These are phyloP conservation scores for Neoascochyta sp. DNA, from an alignment of 2,329 filamentous ascomycete genomes.

Conservation along the genomic window DNA sequence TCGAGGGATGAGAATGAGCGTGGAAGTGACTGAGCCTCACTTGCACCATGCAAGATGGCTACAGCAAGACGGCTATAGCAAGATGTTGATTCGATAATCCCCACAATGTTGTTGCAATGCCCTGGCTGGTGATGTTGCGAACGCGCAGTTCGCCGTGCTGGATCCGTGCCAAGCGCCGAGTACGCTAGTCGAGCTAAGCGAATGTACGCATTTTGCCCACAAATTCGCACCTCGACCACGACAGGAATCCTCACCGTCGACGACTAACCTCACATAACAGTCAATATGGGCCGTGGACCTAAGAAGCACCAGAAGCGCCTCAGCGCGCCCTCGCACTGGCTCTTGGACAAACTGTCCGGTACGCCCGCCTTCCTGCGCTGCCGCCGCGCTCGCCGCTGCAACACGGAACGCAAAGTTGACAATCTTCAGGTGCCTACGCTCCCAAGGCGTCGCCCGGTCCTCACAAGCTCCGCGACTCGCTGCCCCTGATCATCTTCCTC, in stretches of 20 bases:
- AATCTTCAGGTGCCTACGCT: conserved; percentile 50
- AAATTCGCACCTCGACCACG: conserved; percentile 10
- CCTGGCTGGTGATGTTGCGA: too few species aligned
- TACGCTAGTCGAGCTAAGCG: too few species aligned
- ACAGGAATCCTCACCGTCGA: conserved; percentile 33
- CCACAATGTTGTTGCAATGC: too few species aligned
- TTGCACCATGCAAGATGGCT: too few species aligned
- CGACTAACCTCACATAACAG: conserved; percentile 41
- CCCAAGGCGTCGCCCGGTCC: conserved; percentile 75
- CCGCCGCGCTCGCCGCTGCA: conserved; percentile 9
- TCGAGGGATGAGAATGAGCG: too few species aligned
- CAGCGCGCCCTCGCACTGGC: conserved; percentile 98
- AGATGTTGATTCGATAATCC: too few species aligned
- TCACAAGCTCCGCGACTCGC: conserved; percentile 99
- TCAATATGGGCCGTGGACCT: conserved; percentile 65
- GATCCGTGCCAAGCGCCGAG: too few species aligned
- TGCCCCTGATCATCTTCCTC: conserved; percentile 91
- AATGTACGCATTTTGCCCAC: conserved; percentile 4
- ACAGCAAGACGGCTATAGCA: too few species aligned
- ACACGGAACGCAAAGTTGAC: conserved; percentile 15
- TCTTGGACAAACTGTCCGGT: conserved; percentile 98
- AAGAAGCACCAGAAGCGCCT: conserved; percentile 99
- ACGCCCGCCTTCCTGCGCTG: conserved; percentile 50
- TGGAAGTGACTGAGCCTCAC: too few species aligned
- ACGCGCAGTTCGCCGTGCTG: too few species aligned